Conservation (phyloP, 441 rosid species). For the Melastoma candidum region DNA sequence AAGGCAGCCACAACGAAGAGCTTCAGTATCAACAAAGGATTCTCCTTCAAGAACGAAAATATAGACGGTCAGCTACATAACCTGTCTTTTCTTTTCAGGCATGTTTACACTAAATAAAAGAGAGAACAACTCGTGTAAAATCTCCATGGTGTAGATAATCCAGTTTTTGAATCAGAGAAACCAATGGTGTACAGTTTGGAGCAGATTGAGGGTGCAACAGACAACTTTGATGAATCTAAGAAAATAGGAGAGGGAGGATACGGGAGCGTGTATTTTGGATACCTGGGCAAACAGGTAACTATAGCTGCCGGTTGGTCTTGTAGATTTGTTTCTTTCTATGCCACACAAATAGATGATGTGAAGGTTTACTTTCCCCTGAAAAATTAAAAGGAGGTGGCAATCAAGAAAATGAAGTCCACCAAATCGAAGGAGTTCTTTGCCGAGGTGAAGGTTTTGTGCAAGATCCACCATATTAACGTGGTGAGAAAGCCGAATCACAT, state of each 20-base stretch:
- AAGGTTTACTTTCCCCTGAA: neutral
- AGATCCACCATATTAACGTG: slow-evolving; percentile 60
- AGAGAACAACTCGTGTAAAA: neutral
- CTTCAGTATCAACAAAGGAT: slow-evolving; percentile 23
- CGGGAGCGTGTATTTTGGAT: slow-evolving; percentile 48
- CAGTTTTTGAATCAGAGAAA: slow-evolving; percentile 43
- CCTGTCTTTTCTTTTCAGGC: neutral
- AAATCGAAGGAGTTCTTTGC: slow-evolving; percentile 57
- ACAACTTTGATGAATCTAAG: slow-evolving; percentile 36
- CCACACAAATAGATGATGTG: neutral
- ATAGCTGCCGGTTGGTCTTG: neutral
- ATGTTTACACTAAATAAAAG: neutral
- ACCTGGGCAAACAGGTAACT: slow-evolving; percentile 30
- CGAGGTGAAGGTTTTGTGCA: slow-evolving; percentile 56
- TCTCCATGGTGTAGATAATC: slow-evolving; percentile 22
- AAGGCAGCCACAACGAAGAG: slow-evolving; percentile 26
- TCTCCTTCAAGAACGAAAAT: slow-evolving; percentile 28
- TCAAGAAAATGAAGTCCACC: slow-evolving; percentile 64
- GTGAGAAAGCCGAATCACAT: slow-evolving; percentile 22
- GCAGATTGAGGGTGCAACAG: slow-evolving; percentile 48
- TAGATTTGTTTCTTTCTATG: slow-evolving; percentile 1
- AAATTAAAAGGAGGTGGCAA: slow-evolving; percentile 42
- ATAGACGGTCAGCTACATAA: slow-evolving; percentile 28
- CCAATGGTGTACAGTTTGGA: slow-evolving; percentile 29
- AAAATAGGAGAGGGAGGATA: slow-evolving; percentile 55